A percentile compares a stretch with the other conserved stretches of the same genome.
These are phyloP conservation scores for Xylaria castorea DNA, from an alignment of 495 filamentous ascomycete genomes.

Conservation along the genomic window DNA sequence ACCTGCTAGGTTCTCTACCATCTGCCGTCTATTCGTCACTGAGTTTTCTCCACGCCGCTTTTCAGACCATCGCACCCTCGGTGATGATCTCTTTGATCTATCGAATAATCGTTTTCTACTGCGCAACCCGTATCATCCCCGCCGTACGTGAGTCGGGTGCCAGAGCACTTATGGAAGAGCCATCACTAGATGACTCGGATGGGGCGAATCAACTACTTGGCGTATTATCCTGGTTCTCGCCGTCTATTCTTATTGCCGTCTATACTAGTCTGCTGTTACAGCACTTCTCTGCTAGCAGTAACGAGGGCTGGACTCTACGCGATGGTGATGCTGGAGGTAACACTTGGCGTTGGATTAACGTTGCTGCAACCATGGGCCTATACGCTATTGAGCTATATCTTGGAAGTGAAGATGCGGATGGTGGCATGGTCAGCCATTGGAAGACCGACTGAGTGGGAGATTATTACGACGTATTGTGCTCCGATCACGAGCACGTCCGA, in stretches of 20 bases:
- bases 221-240: constrained; percentile 88
- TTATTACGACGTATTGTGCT: constrained; percentile 5
- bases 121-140: constrained; percentile 94
- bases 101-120: constrained; percentile 91
- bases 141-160: constrained; percentile 87
- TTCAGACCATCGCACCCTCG: constrained; percentile 91
- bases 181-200: constrained; percentile 83
- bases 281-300: constrained; percentile 78
- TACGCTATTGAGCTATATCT: constrained; percentile 90
- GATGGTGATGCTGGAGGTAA: constrained; percentile 81
- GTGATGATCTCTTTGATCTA: constrained; percentile 94
- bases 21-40: constrained; percentile 83
- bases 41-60: constrained; percentile 84
- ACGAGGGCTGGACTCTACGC: constrained; percentile 83
- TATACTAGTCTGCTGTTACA: constrained; percentile 98
- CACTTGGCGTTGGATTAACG: constrained; percentile 91
- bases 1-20: constrained; percentile 82
- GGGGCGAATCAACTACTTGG: constrained; percentile 78
- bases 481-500: not conserved
- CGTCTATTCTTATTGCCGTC: constrained; percentile 88
- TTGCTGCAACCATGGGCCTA: constrained; percentile 82
- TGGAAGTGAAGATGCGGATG: constrained; percentile 76
- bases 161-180: constrained; percentile 79
- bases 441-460: constrained; percentile 76
- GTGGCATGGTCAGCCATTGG: constrained; percentile 79